Percentiles rank a stretch among this genome's conserved stretches.
Evolutionary conservation across 192 early-diverging fungal genomes (phyloP).

Genomic region (Coemansia sp.): DNA sequence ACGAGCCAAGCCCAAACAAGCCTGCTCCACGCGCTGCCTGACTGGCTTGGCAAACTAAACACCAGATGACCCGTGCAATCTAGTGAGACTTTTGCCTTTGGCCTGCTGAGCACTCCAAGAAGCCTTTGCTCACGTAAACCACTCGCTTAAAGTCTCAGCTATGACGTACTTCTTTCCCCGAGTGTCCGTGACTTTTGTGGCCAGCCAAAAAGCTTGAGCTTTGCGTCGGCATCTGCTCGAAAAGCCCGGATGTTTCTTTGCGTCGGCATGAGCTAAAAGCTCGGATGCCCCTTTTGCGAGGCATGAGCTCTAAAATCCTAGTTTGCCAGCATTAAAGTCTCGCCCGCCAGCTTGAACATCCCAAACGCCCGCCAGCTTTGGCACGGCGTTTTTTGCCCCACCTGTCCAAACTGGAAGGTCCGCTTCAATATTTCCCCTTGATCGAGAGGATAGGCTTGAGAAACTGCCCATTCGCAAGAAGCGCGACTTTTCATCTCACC

Average conservation of each 20-base stretch:
- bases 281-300: too few relatives aligned
- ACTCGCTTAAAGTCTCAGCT: not conserved
- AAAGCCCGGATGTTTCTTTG: too few relatives aligned
- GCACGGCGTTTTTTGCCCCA: not conserved
- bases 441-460: not conserved
- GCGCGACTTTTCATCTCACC: not conserved
- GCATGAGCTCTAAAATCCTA: not conserved
- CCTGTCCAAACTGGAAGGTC: not conserved
- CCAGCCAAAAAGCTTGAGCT: not conserved
- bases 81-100: not conserved
- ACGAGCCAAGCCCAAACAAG: slow-evolving; percentile 4
- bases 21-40: not conserved
- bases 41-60: not conserved
- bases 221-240: too few relatives aligned
- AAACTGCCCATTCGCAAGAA: not conserved
- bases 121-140: not conserved
- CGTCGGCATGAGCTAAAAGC: too few relatives aligned
- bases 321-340: not conserved
- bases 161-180: not conserved
- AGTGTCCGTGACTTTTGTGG: not conserved
- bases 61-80: not conserved
- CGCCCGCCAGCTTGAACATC: not conserved
- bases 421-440: not conserved
- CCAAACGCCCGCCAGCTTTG: not conserved
- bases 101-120: not conserved